Evolutionary conservation across 148 eudicot species (phyloP), one percentile per base, ranked within the genome.

Genomic region (Chenopodium berlandieri): DNA sequence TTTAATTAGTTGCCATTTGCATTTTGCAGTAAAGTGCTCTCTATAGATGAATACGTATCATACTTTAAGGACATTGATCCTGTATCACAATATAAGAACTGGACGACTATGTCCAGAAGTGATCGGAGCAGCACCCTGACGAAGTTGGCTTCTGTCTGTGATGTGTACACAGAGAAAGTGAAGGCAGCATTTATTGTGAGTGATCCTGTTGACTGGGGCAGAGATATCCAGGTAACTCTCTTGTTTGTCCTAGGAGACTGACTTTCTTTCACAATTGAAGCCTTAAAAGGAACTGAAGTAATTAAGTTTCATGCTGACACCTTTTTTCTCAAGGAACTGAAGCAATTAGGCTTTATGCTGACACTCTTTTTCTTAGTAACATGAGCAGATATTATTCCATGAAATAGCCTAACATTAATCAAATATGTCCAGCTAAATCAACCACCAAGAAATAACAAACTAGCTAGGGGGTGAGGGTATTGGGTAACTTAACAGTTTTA

Each of bases 171-270:
- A 14, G 85, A 87, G 27, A 84, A 67, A 71, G 91, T 90, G 52
- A 84, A 88, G 76, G 91, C 91, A 62, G 86, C 84, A 56, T 88
- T 90, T 77, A 82, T 90, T 40, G 71, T 87, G 54, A 88, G 92
- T 80, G 91, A 90, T 79, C 90, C 91, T 76, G 91, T 90, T 82
- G 92, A 90, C 68, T 90, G 92, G 92, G 87, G 91, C n/a, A 86
- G 90, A 82, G 92, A 90, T 83, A 88, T 90, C 82, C 91, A 90
- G 90, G 90, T 86, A 60, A 69, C 58, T 79, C 4, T 75, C 68
- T 54, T 17, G 6, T 30, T 30, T 78, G 9, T 71, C 58, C 58
- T 58, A 14, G 54, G 9, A 23, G 1, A 31, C 4, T 71, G 44
- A 14, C 19, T 60, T 12, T 32, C 6, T 78, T 66, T 56, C 66